Evolutionary conservation across 73 alveolate species (phyloP).

Genomic region (Symbiodinium natans): DNA sequence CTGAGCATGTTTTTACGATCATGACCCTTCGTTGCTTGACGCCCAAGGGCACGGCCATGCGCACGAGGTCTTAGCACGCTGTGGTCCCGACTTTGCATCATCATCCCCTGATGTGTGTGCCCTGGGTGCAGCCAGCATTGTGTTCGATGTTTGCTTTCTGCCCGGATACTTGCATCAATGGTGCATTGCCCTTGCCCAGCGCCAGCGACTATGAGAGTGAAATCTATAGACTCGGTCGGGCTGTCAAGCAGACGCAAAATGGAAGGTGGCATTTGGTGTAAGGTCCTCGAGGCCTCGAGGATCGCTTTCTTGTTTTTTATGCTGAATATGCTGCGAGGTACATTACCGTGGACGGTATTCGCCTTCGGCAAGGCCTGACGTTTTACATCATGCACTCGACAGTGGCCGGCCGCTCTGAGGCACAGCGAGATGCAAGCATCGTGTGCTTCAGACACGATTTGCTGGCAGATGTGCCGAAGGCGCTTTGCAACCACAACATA

Average conservation of each 20-base stretch:
- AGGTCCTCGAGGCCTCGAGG: no score
- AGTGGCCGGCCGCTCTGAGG: slow-evolving; percentile 24
- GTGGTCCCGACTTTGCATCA: slow-evolving; percentile 77
- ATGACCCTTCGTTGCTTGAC: no score
- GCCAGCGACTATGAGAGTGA: no score
- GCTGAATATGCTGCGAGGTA: no score
- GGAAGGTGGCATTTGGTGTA: no score
- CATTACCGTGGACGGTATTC: slow-evolving; percentile 79
- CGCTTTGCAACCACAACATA: background rate
- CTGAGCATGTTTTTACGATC: no score
- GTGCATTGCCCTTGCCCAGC: no score
- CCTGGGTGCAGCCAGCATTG: background rate
- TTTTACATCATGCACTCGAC: background rate
- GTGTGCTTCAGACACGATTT: slow-evolving; percentile 75
- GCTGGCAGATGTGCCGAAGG: background rate
- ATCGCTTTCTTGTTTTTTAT: no score
- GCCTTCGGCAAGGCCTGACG: slow-evolving; percentile 63
- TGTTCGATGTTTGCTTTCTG: background rate
- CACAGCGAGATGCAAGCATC: slow-evolving; percentile 58
- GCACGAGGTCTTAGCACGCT: slow-evolving; percentile 82
- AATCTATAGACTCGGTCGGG: no score
- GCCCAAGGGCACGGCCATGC: no score
- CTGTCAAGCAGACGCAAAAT: no score
- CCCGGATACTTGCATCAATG: no score
- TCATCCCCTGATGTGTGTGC: slow-evolving; percentile 36